Base-by-base conservation (phyloP, 2,329 filamentous ascomycete species). In the Penicillium sp. region DNA sequence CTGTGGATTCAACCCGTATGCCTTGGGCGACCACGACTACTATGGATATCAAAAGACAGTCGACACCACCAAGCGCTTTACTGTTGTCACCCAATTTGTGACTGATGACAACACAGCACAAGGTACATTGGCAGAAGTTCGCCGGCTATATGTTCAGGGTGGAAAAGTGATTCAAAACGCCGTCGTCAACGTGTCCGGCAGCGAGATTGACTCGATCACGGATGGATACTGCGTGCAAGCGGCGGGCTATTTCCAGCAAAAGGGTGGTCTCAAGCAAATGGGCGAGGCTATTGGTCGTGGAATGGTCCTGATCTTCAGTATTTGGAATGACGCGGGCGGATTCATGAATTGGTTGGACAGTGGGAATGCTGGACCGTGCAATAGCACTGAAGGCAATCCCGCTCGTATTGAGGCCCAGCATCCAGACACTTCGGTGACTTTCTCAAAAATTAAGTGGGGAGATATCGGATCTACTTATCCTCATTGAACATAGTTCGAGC, bases 1-100 rank as follows among this genome's bases (percentile, higher is more conserved):
- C 33, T 89, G 87, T 69, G 86, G 88, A 69, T 89, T 85, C 80
- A 88, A 88, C 79, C 72, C 81, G 22, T 89, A 86, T 81, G 85
- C 85, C 70, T 79, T 85, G 77, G 87, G 87, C 58, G 80, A 85
- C 71, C 77, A 78, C 58, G 76, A 77, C 68, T 89, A 86, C 79
- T 89, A 87, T 77, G 87, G 86, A 60, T 75, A 79, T 1, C 77
- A 78, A 62, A 78, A 78, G 67, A 84, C 78, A 46, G 77, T 89
- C 64, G 82, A 89, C 70, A 87, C 86, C 40, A 80, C 70, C 60
- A 76, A 79, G 70, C 82, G 83, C 60, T 75, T 88, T 65, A 88
- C 86, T 2, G 85, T 89, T 35, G 83, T 88, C 58, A 89, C 86
- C 13, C 86, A 89, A 73, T 89, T 89, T 77, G 72, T 83, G 55